These are phyloP conservation scores for Arthromyces matolae DNA, from an alignment of 768 basidiomycete species.

Conservation along the genomic window DNA sequence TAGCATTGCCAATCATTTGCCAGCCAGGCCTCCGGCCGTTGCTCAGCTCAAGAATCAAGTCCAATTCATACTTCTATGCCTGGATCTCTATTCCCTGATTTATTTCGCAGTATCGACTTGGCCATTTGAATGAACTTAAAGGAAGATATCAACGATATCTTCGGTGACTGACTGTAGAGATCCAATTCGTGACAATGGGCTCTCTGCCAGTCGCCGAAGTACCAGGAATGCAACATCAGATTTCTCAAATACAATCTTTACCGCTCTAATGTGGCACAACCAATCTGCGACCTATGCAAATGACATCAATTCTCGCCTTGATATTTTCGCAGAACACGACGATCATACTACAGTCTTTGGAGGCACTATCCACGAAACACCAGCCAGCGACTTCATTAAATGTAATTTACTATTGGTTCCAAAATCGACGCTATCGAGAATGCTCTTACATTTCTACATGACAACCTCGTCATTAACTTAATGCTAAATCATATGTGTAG, in stretches of 20 bases:
- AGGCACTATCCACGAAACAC: constrained; percentile 75
- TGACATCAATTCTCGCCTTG: constrained; percentile 69
- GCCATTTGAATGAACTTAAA: constrained; percentile 88
- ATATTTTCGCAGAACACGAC: constrained; percentile 79
- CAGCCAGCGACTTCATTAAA: constrained; percentile 81
- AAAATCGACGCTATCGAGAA: constrained; percentile 86
- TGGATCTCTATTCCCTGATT: constrained; percentile 1
- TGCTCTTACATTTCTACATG: constrained; percentile 86
- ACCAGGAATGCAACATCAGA: constrained; percentile 57
- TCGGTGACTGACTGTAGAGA: constrained; percentile 74
- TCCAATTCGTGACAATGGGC: constrained; percentile 77
- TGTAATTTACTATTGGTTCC: constrained; percentile 90
- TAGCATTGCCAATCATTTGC: constrained; percentile 77
- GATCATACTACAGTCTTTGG: constrained; percentile 75
- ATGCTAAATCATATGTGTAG: no score
- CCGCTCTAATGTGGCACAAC: constrained; percentile 73
- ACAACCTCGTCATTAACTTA: constrained; percentile 79
- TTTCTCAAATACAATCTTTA: constrained; percentile 71
- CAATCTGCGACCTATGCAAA: constrained; percentile 75
- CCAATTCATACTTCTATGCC: constrained; percentile 61
- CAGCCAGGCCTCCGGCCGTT: no score
- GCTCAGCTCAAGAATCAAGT: constrained; percentile 67
- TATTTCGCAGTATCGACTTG: constrained; percentile 63
- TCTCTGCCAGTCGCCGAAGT: constrained; percentile 73
- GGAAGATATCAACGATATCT: constrained; percentile 85